These are phyloP conservation scores for Clonostachys rosea DNA, from an alignment of 2,329 filamentous ascomycete genomes.

Conservation along the genomic window DNA sequence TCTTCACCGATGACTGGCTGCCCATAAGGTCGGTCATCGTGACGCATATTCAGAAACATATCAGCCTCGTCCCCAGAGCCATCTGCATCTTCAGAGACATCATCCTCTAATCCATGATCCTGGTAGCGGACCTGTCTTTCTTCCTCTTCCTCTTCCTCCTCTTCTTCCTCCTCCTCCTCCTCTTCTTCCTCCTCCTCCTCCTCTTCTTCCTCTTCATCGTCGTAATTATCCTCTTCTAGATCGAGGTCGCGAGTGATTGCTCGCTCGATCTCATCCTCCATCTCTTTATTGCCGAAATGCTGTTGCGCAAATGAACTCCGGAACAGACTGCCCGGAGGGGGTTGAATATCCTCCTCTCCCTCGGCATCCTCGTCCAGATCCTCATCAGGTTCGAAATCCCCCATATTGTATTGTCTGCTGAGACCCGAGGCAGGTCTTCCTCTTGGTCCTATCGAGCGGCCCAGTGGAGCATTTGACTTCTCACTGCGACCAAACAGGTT, in stretches of 20 bases:
- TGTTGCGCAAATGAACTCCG: constrained; percentile 12
- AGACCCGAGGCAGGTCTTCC: constrained; percentile 43
- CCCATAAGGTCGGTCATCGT: constrained; percentile 30
- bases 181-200: constrained; percentile 30
- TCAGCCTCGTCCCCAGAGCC: constrained; percentile 24
- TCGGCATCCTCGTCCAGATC: constrained; percentile 15
- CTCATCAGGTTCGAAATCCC: constrained; percentile 7
- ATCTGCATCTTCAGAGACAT: constrained; percentile 26
- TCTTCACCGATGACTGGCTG: constrained; percentile 35
- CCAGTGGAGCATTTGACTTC: constrained; percentile 35
- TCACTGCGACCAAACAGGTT: constrained; percentile 31
- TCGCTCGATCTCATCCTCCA: constrained; percentile 25
- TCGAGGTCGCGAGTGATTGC: constrained; percentile 27
- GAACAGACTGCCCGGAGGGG: constrained; percentile 26
- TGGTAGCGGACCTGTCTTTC: constrained; percentile 32
- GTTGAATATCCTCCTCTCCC: constrained; percentile 19
- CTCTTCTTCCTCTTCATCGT: constrained; percentile 22
- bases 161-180: constrained; percentile 27
- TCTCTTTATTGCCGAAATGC: constrained; percentile 8
- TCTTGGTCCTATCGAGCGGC: constrained; percentile 36
- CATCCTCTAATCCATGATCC: constrained; percentile 27
- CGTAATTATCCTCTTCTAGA: constrained; percentile 20
- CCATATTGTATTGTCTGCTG: constrained; percentile 32
- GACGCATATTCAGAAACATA: constrained; percentile 44
- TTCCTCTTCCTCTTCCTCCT: constrained; percentile 24